Percentiles rank a stretch among this genome's conserved stretches.
Conservation (phyloP, 2,329 filamentous ascomycete genomes). For the Aspergillus texensis region DNA sequence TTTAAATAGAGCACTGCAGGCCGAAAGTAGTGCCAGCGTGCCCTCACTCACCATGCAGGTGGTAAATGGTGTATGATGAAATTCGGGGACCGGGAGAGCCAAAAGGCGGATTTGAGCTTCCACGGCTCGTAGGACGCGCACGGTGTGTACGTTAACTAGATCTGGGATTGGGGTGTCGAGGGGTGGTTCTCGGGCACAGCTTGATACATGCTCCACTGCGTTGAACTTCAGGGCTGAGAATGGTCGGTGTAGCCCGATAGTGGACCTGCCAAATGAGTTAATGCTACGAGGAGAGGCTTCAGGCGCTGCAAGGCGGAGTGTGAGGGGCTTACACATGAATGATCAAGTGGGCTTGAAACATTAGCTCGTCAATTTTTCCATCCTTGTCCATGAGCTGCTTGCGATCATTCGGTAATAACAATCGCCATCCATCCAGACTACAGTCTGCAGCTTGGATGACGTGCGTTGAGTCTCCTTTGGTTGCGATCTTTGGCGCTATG, state of each 20-base stretch:
- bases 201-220: slow-evolving; percentile 42
- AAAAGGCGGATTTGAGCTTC: slow-evolving; percentile 45
- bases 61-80: slow-evolving; percentile 44
- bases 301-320: rapidly evolving
- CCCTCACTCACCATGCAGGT: slow-evolving; percentile 48
- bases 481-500: slow-evolving; percentile 20
- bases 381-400: slow-evolving; percentile 36
- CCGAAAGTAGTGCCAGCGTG: slow-evolving; percentile 37
- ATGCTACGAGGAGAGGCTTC: background rate
- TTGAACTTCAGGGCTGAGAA: slow-evolving; percentile 46
- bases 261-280: slow-evolving; percentile 15
- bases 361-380: slow-evolving; percentile 55
- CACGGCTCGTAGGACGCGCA: slow-evolving; percentile 41
- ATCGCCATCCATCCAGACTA: slow-evolving; percentile 42
- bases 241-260: slow-evolving; percentile 42
- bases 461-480: slow-evolving; percentile 20
- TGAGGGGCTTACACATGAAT: slow-evolving; percentile 42
- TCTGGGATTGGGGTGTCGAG: slow-evolving; percentile 20
- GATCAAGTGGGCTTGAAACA: slow-evolving; percentile 85
- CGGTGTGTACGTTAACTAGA: slow-evolving; percentile 43
- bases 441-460: slow-evolving; percentile 31
- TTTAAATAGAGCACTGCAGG: slow-evolving; percentile 40
- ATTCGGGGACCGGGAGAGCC: slow-evolving; percentile 37
- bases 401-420: slow-evolving; percentile 39
- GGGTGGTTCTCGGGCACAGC: slow-evolving; percentile 33